Base-by-base conservation (phyloP, 805 yeast species). In the Candida vartiovaarae region DNA sequence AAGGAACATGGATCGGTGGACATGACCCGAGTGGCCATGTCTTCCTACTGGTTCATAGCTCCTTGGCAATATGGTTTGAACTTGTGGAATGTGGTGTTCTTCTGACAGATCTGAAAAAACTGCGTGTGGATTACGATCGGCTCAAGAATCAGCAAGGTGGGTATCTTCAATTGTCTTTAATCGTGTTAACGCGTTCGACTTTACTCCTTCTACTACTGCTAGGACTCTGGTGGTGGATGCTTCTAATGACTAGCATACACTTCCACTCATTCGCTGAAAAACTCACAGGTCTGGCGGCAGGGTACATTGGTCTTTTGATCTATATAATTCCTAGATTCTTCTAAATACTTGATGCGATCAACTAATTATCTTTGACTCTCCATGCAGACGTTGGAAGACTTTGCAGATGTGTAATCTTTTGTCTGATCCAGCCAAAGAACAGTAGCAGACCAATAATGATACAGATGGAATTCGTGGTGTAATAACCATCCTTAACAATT, bases 1-100 rank as follows among this genome's bases (percentile, higher is more conserved):
- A 80, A 40, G 83, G 98, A 0, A 45, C 55, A 11, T 84, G 91
- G 93, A 48, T 52, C 6, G 88, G 96, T 1, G 99, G 99, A 0
- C 96, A 88, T 59, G 99, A 93, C 65, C 96, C 98, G 5, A 82
- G 91, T 48, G 99, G 99, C 0, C 99, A 93, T 59, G 82, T 87
- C 1, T 93, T 90, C 54, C 61, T 93, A 35, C 66, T 91, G 37
- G 73, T 82, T 5, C 84, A 82, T 46, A 71, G 86, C 7, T 74
- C 82, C 29, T 59, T 82, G 43, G 75, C 84, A 44, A 56, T 91
- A 50, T 68, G 84, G 56, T 78, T 78, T 44, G 96, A 90, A 58
- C 58, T 77, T 6, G 46, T 70, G 24, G 79, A 76, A 47, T 38
- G 62, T 53, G 59, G 42, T 35, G 54, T 70, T 63, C 66, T 49